Evolutionary conservation across 164 flowering plant species (phyloP).

Genomic region (Tinospora cordifolia): DNA sequence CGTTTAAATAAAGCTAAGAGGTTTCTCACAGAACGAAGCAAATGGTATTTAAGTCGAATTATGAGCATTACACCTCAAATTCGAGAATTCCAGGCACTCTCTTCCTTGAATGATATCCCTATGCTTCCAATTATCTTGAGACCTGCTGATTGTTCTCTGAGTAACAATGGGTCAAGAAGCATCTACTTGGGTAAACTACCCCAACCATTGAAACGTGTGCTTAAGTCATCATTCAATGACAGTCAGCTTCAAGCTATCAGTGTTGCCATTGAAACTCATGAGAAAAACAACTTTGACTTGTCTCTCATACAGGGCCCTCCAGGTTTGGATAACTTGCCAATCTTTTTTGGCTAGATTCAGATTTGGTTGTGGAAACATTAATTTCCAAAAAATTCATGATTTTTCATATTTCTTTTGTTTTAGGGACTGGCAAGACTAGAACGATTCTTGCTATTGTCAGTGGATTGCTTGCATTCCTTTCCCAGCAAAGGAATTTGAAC

Average conservation of each 20-base stretch:
- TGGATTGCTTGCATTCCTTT: conserved; percentile 57
- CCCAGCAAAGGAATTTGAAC: conserved; percentile 18
- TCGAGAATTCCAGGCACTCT: conserved; percentile 92
- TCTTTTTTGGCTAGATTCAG: neutral
- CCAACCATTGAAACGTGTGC: conserved; percentile 43
- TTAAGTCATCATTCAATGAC: conserved; percentile 66
- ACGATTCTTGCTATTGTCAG: conserved; percentile 89
- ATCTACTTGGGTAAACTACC: conserved; percentile 41
- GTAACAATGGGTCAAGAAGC: conserved; percentile 20
- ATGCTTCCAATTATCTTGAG: conserved; percentile 60
- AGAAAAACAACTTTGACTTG: conserved; percentile 39
- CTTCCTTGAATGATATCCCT: conserved; percentile 72
- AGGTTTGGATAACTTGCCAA: conserved; percentile 34
- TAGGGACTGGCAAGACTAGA: conserved; percentile 96
- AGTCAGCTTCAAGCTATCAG: conserved; percentile 81
- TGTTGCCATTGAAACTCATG: conserved; percentile 41
- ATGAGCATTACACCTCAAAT: conserved; percentile 89
- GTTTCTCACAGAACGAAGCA: conserved; percentile 71
- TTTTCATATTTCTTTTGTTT: conserved; percentile 12
- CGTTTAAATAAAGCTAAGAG: conserved; percentile 67
- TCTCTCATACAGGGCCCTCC: conserved; percentile 99
- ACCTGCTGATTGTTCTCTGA: conserved; percentile 32
- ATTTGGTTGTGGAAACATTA: neutral
- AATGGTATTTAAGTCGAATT: conserved; percentile 71
- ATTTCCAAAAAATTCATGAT: neutral